Conservation (phyloP, 768 basidiomycete genomes). For the Suillus tomentosus region DNA sequence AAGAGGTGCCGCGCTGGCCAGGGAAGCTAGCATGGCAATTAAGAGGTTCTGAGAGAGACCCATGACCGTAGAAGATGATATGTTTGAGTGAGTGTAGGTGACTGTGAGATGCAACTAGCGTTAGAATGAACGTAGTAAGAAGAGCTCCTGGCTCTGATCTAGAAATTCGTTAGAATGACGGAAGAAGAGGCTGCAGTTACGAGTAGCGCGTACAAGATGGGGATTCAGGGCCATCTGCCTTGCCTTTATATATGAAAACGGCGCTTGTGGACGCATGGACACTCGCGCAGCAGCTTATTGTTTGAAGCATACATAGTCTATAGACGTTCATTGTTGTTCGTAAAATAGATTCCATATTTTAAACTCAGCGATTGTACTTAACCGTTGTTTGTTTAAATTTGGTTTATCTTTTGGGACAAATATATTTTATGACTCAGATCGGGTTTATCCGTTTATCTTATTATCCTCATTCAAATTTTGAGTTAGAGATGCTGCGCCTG, state of each 20-base stretch:
- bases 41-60: slow-evolving; percentile 9
- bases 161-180: slow-evolving; percentile 5
- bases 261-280: slow-evolving; percentile 9
- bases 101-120: slow-evolving; percentile 1
- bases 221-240: background rate
- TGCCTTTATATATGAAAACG: slow-evolving; percentile 9
- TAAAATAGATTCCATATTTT: slow-evolving; percentile 9
- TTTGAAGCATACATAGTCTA: slow-evolving; percentile 4
- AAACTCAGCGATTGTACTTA: slow-evolving; percentile 8
- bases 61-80: background rate
- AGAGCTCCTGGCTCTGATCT: slow-evolving; percentile 18
- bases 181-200: slow-evolving; percentile 6
- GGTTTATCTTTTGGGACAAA: slow-evolving; percentile 4
- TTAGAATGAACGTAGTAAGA: background rate
- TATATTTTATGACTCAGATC: slow-evolving; percentile 15
- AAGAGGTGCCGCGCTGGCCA: slow-evolving; percentile 13
- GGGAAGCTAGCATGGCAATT: slow-evolving; percentile 11
- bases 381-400: slow-evolving; percentile 8
- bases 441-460: slow-evolving; percentile 25
- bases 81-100: background rate
- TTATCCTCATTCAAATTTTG: slow-evolving; percentile 18
- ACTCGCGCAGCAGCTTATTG: slow-evolving; percentile 13
- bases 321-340: slow-evolving; percentile 12
- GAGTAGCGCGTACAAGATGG: slow-evolving; percentile 8
- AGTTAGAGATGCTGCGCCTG: slow-evolving; percentile 32